Evolutionary conservation across 805 yeast genomes (phyloP).

Genomic region (Kazachstania africana): DNA sequence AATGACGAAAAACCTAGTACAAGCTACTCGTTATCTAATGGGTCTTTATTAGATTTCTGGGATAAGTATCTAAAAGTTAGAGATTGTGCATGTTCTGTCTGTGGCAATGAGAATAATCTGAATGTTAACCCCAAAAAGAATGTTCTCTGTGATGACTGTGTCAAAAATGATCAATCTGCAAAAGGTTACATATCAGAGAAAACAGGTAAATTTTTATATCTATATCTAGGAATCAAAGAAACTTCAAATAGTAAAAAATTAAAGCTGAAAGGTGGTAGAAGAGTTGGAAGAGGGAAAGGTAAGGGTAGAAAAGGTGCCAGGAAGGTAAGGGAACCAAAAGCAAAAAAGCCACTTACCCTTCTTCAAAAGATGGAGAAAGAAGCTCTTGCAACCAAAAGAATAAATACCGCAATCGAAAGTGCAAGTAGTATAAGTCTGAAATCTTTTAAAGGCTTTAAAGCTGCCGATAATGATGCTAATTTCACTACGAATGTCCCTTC

Average conservation of each 20-base stretch:
- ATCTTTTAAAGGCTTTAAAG: slow-evolving; percentile 26
- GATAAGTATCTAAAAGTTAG: slow-evolving; percentile 37
- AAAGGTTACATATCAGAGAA: slow-evolving; percentile 32
- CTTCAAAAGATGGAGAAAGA: slow-evolving; percentile 19
- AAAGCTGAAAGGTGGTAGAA: slow-evolving; percentile 22
- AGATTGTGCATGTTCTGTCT: slow-evolving; percentile 37
- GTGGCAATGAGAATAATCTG: slow-evolving; percentile 33
- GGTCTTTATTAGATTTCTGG: slow-evolving; percentile 40
- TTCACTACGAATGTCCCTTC: too few relatives aligned
- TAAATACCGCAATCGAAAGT: slow-evolving; percentile 32
- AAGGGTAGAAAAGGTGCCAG: slow-evolving; percentile 5
- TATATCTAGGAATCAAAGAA: slow-evolving; percentile 38
- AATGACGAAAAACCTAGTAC: slow-evolving; percentile 31
- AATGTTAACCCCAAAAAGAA: slow-evolving; percentile 22
- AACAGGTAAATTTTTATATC: slow-evolving; percentile 36
- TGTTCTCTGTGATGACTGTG: slow-evolving; percentile 36
- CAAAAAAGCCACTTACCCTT: slow-evolving; percentile 10
- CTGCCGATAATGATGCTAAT: slow-evolving; percentile 4
- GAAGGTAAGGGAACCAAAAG: slow-evolving; percentile 5
- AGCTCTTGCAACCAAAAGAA: slow-evolving; percentile 17
- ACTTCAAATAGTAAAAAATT: slow-evolving; percentile 6
- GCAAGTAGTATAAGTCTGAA: slow-evolving; percentile 29
- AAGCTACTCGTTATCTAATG: slow-evolving; percentile 41
- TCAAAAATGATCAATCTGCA: slow-evolving; percentile 7
- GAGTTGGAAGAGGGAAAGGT: slow-evolving; percentile 27